phyloP scores from a whole-genome alignment of 345 rosid genomes.

The Syzygium oleosum region DNA sequence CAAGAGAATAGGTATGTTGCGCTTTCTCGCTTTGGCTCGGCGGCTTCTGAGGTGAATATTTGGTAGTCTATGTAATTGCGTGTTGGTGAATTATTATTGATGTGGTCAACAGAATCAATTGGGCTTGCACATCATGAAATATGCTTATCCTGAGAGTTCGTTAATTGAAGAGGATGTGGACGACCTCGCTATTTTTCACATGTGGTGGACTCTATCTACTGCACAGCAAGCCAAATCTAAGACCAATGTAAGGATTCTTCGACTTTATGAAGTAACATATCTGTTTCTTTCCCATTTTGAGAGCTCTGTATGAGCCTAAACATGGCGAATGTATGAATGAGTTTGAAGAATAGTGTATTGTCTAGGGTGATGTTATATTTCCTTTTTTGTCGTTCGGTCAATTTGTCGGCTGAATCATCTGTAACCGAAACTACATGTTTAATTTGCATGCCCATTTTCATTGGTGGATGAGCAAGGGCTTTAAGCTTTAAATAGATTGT shows the following conservation, averaged over 20 bases:
- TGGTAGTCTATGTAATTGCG: not conserved
- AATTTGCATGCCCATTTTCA: not conserved
- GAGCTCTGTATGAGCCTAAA: not conserved
- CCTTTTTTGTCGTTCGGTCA: not conserved
- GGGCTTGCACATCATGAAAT: not conserved
- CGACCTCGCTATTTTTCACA: not conserved
- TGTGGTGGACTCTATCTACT: not conserved
- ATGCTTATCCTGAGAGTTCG: not conserved
- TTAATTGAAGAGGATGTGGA: not conserved
- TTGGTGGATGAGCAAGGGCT: not conserved
- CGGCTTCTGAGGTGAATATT: not conserved
- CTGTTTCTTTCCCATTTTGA: not conserved
- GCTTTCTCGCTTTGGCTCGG: not conserved
- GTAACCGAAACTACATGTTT: not conserved
- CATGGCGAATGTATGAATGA: not conserved
- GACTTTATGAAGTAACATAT: not conserved
- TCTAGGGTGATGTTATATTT: not conserved
- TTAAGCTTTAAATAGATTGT: not conserved
- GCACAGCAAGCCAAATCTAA: not conserved
- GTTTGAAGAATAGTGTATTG: not conserved
- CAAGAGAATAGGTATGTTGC: not conserved
- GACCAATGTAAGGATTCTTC: not conserved
- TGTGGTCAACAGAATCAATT: not conserved
- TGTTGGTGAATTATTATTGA: not conserved
- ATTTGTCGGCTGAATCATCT: not conserved